Base-by-base conservation (phyloP, 305 asterid species). In the Fraxinus floribunda region DNA sequence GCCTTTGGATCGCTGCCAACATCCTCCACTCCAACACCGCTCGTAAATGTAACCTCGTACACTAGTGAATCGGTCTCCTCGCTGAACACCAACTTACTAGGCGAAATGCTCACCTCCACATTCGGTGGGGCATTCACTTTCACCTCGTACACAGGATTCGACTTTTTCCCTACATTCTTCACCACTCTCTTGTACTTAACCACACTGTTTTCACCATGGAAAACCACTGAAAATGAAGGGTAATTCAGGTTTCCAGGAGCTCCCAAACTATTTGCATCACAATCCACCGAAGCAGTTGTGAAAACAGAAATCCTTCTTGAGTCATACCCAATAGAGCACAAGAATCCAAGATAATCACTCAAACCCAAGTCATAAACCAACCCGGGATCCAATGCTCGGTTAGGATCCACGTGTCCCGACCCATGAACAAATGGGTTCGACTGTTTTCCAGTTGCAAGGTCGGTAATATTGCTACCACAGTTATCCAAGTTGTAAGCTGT, bases 361-460 rank as follows among this genome's bases (percentile, higher is more conserved):
- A 79, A 81, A 0, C 80, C 86, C 66, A 93, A 22, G 73, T 94
- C 97, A 18, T 94, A 95, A 1, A 95, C 88, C 93, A 95, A 80
- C 4, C 99, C 99, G 0, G 99, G 99, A 66, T 95, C 78, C 52
- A 91, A 72, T 0, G 99, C 95, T 36, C 86, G 78, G 89, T 93
- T 94, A 0, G 99, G 99, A 36, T 93, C 97, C 0, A 95, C 99
- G 18, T 95, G 99, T 0, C 99, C 99, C 3, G 97, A 80, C 16
- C 99, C 99, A 15, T 92, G 93, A 52, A 89, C 86, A 29, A 88
- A 93, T 0, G 97, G 89, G 11, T 85, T 90, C 0, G 98, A 93
- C 78, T 86, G 87, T 35, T 5, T 34, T 0, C 94, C 97, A 7
- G 96, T 91, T 87, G 97, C 98, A 18, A 94, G 98, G 73, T 95